Percentiles rank a stretch among this genome's conserved stretches.
These are phyloP conservation scores for Trypanosoma caninum DNA, from an alignment of 208 protist species.

Conservation along the genomic window DNA sequence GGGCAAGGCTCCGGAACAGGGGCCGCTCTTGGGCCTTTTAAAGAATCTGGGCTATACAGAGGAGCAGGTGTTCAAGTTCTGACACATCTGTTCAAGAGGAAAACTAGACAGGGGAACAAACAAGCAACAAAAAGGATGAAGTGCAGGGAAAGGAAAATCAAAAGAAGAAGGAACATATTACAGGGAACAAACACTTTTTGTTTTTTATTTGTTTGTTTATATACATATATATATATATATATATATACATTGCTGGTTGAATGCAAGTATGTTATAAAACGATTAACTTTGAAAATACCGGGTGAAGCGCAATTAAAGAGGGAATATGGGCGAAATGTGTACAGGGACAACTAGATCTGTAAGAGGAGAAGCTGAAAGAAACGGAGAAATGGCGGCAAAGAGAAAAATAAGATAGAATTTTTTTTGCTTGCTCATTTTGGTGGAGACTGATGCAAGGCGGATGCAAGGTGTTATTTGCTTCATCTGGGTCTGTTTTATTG, in stretches of 20 bases:
- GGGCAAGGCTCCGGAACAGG: slow-evolving; percentile 25
- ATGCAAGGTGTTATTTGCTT: no score
- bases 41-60: slow-evolving; percentile 50
- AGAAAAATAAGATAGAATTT: no score
- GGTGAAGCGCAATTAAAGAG: no score
- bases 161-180: not conserved
- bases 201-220: no score
- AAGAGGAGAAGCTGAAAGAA: no score
- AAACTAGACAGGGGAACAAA: not conserved
- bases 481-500: no score
- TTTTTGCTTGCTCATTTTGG: no score
- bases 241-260: not conserved
- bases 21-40: slow-evolving; percentile 32
- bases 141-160: not conserved
- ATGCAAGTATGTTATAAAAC: not conserved
- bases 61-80: slow-evolving; percentile 56
- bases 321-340: no score
- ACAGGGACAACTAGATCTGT: no score
- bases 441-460: no score
- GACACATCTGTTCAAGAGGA: not conserved
- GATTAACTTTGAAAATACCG: no score
- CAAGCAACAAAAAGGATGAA: slow-evolving; percentile 4
- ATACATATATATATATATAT: not conserved
- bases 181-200: not conserved
- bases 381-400: no score